Evolutionary conservation across 2,329 filamentous ascomycete species (phyloP).

Genomic region (Drechmeria coniospora): DNA sequence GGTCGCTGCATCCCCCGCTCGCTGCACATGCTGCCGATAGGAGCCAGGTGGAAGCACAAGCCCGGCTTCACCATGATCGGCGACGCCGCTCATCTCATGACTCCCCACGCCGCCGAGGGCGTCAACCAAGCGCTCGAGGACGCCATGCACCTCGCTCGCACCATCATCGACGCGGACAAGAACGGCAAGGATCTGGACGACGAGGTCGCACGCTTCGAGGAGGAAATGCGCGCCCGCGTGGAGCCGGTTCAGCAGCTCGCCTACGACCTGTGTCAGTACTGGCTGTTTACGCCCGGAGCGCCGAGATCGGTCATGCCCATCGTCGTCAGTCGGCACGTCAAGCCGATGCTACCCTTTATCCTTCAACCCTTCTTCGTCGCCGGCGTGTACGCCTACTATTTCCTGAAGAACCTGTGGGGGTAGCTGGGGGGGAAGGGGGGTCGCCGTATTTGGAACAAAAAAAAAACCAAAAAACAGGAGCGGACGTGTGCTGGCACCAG

Average conservation of each 20-base stretch:
- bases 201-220: conserved; percentile 19
- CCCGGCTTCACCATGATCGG: conserved; percentile 38
- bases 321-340: conserved; percentile 15
- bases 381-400: neutral
- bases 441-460: too few relatives aligned
- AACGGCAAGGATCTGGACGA: conserved; percentile 15
- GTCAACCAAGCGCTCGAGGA: conserved; percentile 44
- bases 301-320: conserved; percentile 27
- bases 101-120: conserved; percentile 41
- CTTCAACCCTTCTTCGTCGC: neutral
- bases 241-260: conserved; percentile 22
- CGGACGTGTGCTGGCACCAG: too few relatives aligned
- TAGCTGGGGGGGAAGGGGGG: too few relatives aligned
- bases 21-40: conserved; percentile 37
- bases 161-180: conserved; percentile 19
- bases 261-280: conserved; percentile 28
- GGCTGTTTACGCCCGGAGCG: conserved; percentile 30
- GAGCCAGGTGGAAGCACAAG: conserved; percentile 29
- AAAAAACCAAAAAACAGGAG: too few relatives aligned
- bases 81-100: conserved; percentile 45
- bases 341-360: conserved; percentile 1
- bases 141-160: conserved; percentile 29
- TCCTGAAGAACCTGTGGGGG: neutral
- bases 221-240: conserved; percentile 22
- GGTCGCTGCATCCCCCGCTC: conserved; percentile 24